A percentile compares a stretch with the other conserved stretches of the same genome.
Evolutionary conservation across 768 basidiomycete genomes (phyloP).

Genomic region (Fomitopsis pulvina): DNA sequence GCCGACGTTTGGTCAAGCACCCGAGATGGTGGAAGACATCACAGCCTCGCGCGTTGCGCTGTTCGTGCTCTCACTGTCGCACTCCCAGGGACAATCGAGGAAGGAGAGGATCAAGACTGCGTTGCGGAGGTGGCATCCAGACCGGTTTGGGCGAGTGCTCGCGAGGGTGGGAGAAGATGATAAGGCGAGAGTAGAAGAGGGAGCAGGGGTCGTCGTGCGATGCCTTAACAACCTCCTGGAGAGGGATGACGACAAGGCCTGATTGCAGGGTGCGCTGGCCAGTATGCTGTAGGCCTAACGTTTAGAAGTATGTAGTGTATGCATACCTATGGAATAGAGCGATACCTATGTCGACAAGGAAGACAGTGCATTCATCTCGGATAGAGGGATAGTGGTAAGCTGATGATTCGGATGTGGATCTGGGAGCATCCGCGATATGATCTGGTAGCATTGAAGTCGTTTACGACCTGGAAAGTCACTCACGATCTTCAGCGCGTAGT

Average conservation of each 20-base stretch:
- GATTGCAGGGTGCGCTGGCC: background rate
- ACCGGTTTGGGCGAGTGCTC: constrained; percentile 59
- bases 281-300: too few species aligned
- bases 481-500: too few species aligned
- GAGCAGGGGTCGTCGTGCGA: constrained; percentile 58
- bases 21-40: constrained; percentile 43
- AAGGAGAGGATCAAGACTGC: constrained; percentile 64
- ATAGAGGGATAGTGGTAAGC: too few species aligned
- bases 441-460: too few species aligned
- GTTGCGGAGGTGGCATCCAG: constrained; percentile 77
- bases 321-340: too few species aligned
- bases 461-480: too few species aligned
- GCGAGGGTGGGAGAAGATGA: constrained; percentile 47
- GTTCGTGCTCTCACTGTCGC: constrained; percentile 61
- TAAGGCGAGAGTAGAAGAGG: constrained; percentile 46
- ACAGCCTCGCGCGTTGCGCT: constrained; percentile 43
- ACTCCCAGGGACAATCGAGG: constrained; percentile 49
- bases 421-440: too few species aligned
- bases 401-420: too few species aligned
- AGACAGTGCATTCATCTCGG: too few species aligned
- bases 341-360: too few species aligned
- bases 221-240: constrained; percentile 63
- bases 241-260: constrained; percentile 17
- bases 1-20: constrained; percentile 43
- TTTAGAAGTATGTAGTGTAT: too few species aligned